phyloP scores from a whole-genome alignment of 192 early-diverging fungal genomes.

The Geranomyces variabilis region DNA sequence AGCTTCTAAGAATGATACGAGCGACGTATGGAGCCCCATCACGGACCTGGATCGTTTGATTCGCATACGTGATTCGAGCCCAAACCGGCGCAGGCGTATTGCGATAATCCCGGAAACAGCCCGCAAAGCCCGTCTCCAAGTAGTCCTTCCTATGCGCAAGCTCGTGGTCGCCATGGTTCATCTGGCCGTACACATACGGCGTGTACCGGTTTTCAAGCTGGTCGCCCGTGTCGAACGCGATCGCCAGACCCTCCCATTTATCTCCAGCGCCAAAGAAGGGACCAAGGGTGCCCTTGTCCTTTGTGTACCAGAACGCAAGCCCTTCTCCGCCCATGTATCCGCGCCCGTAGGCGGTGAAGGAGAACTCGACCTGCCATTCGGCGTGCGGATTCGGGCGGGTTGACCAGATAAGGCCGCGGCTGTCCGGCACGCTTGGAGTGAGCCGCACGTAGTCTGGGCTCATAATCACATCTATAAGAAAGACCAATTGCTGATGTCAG shows the following conservation, averaged over 20 bases:
- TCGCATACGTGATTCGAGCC: conserved; percentile 64
- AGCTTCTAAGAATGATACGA: not conserved
- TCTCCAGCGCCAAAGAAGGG: conserved; percentile 70
- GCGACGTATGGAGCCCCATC: not conserved
- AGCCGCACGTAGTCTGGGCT: conserved; percentile 49
- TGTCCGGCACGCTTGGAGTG: conserved; percentile 61
- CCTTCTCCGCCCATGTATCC: conserved; percentile 70
- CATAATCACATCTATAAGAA: conserved; percentile 33
- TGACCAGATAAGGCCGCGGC: conserved; percentile 66
- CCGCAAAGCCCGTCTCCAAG: conserved; percentile 27
- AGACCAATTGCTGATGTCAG: not conserved
- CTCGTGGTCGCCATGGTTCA: conserved; percentile 67
- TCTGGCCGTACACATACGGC: conserved; percentile 59
- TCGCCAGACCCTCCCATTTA: conserved; percentile 64
- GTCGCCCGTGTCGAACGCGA: conserved; percentile 67
- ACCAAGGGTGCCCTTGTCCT: conserved; percentile 52
- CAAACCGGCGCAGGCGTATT: conserved; percentile 60
- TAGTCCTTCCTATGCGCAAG: conserved; percentile 51
- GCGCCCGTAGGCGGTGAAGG: conserved; percentile 63
- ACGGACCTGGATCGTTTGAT: conserved; percentile 51
- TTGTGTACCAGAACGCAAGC: conserved; percentile 82
- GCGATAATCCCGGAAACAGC: conserved; percentile 70
- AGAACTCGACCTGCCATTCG: conserved; percentile 74
- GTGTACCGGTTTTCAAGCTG: conserved; percentile 42
- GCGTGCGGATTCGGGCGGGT: conserved; percentile 58